phyloP scores from a whole-genome alignment of 768 basidiomycete species.

The Suillus bovinus region DNA sequence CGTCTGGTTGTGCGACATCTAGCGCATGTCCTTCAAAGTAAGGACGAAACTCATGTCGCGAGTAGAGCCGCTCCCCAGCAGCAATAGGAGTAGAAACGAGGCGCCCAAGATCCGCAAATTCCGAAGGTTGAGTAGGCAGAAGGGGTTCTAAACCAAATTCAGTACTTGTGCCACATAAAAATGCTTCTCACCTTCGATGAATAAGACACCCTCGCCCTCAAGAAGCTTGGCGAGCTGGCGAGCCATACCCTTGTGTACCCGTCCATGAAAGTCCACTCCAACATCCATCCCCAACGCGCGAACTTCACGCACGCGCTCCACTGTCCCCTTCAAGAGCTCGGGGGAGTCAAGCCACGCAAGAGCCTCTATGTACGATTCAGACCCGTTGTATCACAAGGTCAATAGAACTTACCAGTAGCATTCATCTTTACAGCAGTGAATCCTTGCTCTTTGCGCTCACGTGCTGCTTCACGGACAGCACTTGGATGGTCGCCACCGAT shows the following conservation, averaged over 20 bases:
- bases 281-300: conserved; percentile 59
- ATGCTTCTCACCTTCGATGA: conserved; percentile 54
- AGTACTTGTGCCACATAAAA: not conserved
- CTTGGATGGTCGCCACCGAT: conserved; percentile 48
- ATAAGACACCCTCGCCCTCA: conserved; percentile 59
- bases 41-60: conserved; percentile 61
- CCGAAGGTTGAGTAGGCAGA: conserved; percentile 58
- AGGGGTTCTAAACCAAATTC: conserved; percentile 45
- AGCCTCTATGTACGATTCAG: conserved; percentile 20
- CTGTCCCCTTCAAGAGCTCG: conserved; percentile 46
- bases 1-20: conserved; percentile 71
- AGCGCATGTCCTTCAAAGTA: conserved; percentile 65
- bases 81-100: conserved; percentile 61
- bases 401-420: conserved; percentile 45
- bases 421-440: conserved; percentile 79
- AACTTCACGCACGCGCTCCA: conserved; percentile 53
- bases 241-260: conserved; percentile 68
- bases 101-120: conserved; percentile 58
- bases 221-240: conserved; percentile 64
- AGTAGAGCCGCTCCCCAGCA: conserved; percentile 64
- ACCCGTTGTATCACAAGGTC: not conserved
- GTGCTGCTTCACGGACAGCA: conserved; percentile 53
- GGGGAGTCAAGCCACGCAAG: conserved; percentile 67
- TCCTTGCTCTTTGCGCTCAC: conserved; percentile 55
- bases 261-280: conserved; percentile 70